These are phyloP conservation scores for Cynanchum wilfordii DNA, from an alignment of 257 asterid species.

Conservation along the genomic window DNA sequence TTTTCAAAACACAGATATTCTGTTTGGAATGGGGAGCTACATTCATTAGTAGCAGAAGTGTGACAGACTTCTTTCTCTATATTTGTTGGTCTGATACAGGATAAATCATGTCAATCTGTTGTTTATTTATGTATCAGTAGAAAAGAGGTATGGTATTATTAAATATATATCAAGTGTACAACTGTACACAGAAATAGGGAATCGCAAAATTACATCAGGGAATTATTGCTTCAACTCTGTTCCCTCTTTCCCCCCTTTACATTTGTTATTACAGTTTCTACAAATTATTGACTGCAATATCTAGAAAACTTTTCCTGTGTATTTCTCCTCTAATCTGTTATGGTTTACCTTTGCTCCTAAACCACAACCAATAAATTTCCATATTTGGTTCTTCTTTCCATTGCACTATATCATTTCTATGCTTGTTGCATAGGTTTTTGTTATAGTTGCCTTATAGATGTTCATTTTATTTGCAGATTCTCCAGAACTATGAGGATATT, in stretches of 20 bases:
- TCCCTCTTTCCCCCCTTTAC: no score
- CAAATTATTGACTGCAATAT: neutral
- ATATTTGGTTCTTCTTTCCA: neutral
- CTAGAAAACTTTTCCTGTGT: neutral
- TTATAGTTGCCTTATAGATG: neutral
- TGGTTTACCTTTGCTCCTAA: no score
- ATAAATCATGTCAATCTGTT: neutral
- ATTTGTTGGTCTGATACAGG: neutral
- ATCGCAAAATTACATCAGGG: no score
- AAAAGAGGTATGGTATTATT: no score
- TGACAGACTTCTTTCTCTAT: neutral
- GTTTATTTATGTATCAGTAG: no score
- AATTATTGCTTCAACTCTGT: no score
- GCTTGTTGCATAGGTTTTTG: constrained; percentile 3
- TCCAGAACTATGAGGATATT: constrained; percentile 58
- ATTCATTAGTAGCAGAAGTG: neutral
- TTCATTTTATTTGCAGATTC: constrained; percentile 49
- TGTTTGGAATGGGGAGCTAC: neutral
- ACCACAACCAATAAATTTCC: neutral
- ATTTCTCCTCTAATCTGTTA: neutral
- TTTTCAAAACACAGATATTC: neutral
- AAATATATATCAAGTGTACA: no score
- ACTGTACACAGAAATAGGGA: no score
- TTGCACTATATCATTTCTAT: neutral
- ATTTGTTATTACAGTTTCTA: neutral